Conservation (phyloP, 106 monocot genomes). For the Gastrodia elata region DNA sequence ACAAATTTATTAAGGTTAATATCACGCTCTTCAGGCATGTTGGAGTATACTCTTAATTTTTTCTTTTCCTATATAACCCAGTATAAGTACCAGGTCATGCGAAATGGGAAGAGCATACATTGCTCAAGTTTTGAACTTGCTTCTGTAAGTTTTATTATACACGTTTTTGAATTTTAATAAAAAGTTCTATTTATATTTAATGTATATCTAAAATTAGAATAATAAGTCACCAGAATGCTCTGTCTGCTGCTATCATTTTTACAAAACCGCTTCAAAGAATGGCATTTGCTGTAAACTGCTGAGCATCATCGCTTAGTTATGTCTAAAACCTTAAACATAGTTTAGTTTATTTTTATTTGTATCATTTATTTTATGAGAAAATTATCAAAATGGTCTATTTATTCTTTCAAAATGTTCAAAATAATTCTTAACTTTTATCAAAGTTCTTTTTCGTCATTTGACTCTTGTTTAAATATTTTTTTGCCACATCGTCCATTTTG, state of each 20-base stretch:
- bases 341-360: no score
- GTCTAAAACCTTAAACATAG: no score
- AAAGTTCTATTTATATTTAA: neutral
- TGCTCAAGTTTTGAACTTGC: conserved; percentile 95
- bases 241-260: neutral
- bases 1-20: conserved; percentile 84
- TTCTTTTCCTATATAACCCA: neutral
- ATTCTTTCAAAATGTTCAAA: no score
- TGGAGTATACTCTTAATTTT: neutral
- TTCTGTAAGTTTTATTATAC: conserved; percentile 65
- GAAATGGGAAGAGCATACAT: conserved; percentile 88
- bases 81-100: conserved; percentile 45
- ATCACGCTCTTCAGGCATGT: conserved; percentile 6
- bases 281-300: no score
- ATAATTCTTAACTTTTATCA: no score
- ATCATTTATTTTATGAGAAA: no score
- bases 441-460: no score
- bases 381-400: no score
- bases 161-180: neutral
- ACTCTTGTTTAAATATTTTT: no score
- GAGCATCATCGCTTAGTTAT: no score
- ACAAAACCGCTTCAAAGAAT: no score
- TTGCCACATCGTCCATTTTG: no score
- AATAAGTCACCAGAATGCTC: neutral
- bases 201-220: neutral